phyloP scores from a whole-genome alignment of 345 rosid genomes.

The Aquilaria malaccensis region DNA sequence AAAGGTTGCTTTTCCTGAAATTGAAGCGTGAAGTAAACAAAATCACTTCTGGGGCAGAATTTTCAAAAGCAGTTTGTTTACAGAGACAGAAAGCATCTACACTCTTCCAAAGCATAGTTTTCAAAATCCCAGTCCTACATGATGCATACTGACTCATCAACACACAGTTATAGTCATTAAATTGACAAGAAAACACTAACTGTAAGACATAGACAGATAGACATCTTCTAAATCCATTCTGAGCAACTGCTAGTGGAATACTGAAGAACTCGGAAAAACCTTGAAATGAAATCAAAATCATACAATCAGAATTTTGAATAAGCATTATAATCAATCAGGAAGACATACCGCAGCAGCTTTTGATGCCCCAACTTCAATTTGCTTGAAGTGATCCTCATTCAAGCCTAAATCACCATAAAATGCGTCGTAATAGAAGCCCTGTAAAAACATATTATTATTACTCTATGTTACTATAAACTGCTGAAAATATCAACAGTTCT shows the following conservation, averaged over 20 bases:
- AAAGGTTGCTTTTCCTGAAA: constrained; percentile 79
- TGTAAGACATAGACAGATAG: background rate
- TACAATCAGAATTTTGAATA: background rate
- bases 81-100: no score
- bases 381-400: constrained; percentile 82
- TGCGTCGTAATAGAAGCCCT: constrained; percentile 99
- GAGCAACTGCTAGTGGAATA: no score
- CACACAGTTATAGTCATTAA: no score
- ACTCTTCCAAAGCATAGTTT: no score
- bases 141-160: no score
- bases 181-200: background rate
- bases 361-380: constrained; percentile 57
- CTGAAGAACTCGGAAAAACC: no score
- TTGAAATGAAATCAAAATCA: constrained; percentile 1
- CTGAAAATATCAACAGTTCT: constrained; percentile 7
- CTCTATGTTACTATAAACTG: no score
- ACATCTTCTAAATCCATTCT: no score
- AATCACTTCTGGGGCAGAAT: background rate
- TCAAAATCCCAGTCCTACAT: no score
- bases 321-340: background rate
- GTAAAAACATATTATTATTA: constrained; percentile 18
- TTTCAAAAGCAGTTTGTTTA: background rate
- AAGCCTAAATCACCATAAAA: constrained; percentile 82
- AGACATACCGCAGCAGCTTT: constrained; percentile 69
- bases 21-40: constrained; percentile 12